Conservation (phyloP, 2,329 filamentous ascomycete species). For the Penicillium concentricum region DNA sequence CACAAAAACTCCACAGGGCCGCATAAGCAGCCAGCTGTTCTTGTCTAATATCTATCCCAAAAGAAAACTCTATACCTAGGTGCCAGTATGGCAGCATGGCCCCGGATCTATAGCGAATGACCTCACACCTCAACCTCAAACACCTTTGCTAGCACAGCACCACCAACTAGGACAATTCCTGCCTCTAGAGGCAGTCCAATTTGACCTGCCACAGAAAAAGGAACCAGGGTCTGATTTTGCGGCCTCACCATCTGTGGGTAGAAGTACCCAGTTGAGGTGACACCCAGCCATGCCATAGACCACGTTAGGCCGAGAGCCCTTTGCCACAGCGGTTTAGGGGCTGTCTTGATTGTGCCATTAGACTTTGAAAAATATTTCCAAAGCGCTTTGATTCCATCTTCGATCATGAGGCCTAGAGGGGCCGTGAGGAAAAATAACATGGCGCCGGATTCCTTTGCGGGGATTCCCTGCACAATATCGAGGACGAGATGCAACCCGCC, state of each 20-base stretch:
- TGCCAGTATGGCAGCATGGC: neutral
- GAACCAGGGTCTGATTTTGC: slow-evolving; percentile 4
- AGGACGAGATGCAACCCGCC: slow-evolving; percentile 22
- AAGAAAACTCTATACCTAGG: neutral
- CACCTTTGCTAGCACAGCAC: slow-evolving; percentile 1
- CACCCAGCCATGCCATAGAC: slow-evolving; percentile 8
- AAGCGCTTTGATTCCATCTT: slow-evolving; percentile 24
- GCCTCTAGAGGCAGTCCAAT: slow-evolving; percentile 2
- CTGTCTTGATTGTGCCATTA: neutral
- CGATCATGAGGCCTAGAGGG: slow-evolving; percentile 28
- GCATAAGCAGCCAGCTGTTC: too few relatives aligned
- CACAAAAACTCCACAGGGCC: too few relatives aligned
- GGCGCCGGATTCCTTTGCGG: slow-evolving; percentile 17
- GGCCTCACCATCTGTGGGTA: slow-evolving; percentile 3
- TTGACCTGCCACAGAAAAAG: neutral
- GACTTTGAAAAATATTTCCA: slow-evolving; percentile 5
- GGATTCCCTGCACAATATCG: slow-evolving; percentile 17
- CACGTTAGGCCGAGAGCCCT: slow-evolving; percentile 4
- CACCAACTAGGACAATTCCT: slow-evolving; percentile 2
- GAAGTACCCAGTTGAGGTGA: slow-evolving; percentile 10
- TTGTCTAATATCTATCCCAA: neutral
- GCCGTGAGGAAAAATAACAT: slow-evolving; percentile 26
- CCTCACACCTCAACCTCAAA: slow-evolving; percentile 10
- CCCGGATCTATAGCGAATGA: neutral
- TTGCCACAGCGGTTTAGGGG: slow-evolving; percentile 5